Conservation (phyloP, 2,329 filamentous ascomycete species). For the Neonectria hederae region DNA sequence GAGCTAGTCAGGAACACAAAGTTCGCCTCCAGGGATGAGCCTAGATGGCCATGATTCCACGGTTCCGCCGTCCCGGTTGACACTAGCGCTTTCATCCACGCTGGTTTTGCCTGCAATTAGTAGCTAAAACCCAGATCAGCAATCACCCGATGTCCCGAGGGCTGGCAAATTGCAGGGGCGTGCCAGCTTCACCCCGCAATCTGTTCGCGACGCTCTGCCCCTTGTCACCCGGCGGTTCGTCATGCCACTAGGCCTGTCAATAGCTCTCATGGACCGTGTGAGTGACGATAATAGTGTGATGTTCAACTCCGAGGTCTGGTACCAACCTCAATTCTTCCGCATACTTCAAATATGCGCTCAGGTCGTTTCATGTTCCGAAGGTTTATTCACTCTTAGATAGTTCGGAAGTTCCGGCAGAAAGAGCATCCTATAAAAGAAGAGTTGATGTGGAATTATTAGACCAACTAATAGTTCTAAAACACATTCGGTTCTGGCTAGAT, state of each 20-base stretch:
- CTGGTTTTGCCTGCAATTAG: not conserved
- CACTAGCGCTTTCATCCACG: not conserved
- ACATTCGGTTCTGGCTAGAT: constrained; percentile 73
- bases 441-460: too few species aligned
- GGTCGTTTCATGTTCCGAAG: not conserved
- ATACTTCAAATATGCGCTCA: not conserved
- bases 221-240: not conserved
- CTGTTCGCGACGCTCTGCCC: not conserved
- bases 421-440: too few species aligned
- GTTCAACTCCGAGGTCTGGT: not conserved
- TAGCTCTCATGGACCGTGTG: not conserved
- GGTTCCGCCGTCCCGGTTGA: not conserved
- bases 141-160: not conserved
- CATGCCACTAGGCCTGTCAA: not conserved
- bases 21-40: not conserved
- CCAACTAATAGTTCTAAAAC: constrained; percentile 33
- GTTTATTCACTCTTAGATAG: not conserved
- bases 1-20: not conserved
- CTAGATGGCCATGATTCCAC: not conserved
- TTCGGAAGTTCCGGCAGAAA: not conserved
- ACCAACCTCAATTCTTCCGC: not conserved
- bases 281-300: not conserved
- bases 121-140: not conserved
- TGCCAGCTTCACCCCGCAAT: constrained; percentile 12
- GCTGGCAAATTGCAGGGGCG: constrained; percentile 10